Percentiles rank a stretch among this genome's conserved stretches.
Evolutionary conservation across 495 filamentous ascomycete genomes (phyloP).

Genomic region (Penicilliopsis zonata): DNA sequence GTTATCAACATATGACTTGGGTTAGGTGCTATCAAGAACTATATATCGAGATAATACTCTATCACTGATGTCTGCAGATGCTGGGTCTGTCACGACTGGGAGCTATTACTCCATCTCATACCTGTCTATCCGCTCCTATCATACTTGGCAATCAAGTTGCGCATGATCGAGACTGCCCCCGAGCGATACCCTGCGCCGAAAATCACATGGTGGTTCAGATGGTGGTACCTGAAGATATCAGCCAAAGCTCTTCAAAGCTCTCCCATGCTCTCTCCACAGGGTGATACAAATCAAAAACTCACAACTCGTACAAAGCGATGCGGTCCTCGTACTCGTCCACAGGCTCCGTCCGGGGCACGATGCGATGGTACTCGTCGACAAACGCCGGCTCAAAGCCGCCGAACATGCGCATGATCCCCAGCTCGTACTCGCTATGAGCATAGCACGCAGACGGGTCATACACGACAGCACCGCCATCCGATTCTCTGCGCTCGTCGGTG

Average conservation of each 20-base stretch:
- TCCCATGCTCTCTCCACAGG: background rate
- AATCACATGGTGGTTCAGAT: constrained; percentile 78
- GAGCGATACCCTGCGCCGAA: constrained; percentile 68
- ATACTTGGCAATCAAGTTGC: constrained; percentile 57
- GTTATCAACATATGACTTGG: no score
- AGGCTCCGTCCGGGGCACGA: constrained; percentile 71
- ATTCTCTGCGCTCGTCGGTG: no score
- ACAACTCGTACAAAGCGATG: constrained; percentile 70
- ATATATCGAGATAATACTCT: no score
- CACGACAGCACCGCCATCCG: constrained; percentile 68
- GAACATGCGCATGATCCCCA: constrained; percentile 95
- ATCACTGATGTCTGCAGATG: no score
- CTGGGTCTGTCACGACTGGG: no score
- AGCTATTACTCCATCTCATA: no score
- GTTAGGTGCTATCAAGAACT: no score
- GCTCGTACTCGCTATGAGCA: constrained; percentile 79
- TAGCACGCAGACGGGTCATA: constrained; percentile 74
- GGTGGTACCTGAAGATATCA: constrained; percentile 54
- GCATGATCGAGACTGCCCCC: constrained; percentile 67
- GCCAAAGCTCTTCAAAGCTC: background rate
- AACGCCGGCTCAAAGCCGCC: constrained; percentile 70
- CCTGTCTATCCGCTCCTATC: constrained; percentile 17
- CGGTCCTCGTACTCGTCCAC: constrained; percentile 76
- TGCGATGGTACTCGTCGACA: constrained; percentile 60
- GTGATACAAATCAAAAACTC: no score